Evolutionary conservation across 305 asterid genomes (phyloP).

Genomic region (Fraxinus platypoda): DNA sequence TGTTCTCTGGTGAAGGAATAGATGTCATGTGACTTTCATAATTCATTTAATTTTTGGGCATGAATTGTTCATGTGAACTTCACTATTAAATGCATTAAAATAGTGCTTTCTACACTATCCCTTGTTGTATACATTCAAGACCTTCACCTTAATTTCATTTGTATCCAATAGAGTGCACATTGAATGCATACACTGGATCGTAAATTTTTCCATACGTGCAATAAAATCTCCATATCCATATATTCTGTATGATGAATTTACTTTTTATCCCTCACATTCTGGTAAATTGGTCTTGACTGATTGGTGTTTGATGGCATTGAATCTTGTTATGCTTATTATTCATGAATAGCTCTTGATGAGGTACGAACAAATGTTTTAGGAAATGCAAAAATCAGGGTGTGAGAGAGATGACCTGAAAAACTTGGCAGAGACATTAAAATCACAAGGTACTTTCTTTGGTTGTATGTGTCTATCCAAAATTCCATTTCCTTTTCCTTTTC

Average conservation of each 20-base stretch:
- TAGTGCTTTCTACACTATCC: background rate
- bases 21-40: background rate
- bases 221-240: background rate
- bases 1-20: background rate
- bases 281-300: constrained; percentile 15
- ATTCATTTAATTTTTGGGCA: background rate
- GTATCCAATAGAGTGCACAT: background rate
- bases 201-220: background rate
- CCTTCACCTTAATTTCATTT: background rate
- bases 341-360: constrained; percentile 20
- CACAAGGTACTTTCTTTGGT: constrained; percentile 50
- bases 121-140: background rate
- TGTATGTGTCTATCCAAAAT: background rate
- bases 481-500: background rate
- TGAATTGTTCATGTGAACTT: background rate
- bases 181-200: background rate
- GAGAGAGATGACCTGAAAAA: constrained; percentile 46
- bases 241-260: constrained; percentile 1
- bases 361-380: constrained; percentile 39
- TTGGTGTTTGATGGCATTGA: constrained; percentile 1
- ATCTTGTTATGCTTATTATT: constrained; percentile 8
- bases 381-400: constrained; percentile 66
- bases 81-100: background rate
- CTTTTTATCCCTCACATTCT: background rate
- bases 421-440: constrained; percentile 73